Percentiles rank a stretch among this genome's conserved stretches.
Evolutionary conservation across 2,329 filamentous ascomycete species (phyloP).

Genomic region (Phaeosphaeriaceae sp.): DNA sequence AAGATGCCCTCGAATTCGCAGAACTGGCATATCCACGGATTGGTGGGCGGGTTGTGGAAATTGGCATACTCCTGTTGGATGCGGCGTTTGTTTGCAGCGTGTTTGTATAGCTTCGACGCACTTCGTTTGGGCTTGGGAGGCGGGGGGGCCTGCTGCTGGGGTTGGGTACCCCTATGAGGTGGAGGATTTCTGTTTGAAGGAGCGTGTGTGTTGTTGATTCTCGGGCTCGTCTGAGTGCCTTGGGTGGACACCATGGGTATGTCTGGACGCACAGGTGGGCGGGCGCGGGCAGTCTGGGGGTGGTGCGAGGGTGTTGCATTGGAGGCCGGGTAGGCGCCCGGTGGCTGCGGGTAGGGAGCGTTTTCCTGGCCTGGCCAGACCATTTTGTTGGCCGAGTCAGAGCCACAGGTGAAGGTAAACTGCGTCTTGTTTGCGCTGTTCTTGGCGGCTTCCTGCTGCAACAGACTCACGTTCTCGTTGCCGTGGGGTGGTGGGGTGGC

Average conservation of each 20-base stretch:
- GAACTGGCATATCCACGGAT: constrained; percentile 96
- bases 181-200: constrained; percentile 35
- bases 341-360: constrained; percentile 45
- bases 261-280: constrained; percentile 39
- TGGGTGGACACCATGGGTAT: constrained; percentile 57
- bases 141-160: constrained; percentile 54
- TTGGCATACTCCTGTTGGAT: constrained; percentile 79
- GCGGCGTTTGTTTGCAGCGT: constrained; percentile 78
- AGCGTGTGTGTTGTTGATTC: constrained; percentile 50
- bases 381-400: constrained; percentile 80
- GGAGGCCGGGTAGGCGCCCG: constrained; percentile 42
- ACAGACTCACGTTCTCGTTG: constrained; percentile 78
- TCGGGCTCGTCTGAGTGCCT: constrained; percentile 63
- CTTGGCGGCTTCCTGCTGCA: constrained; percentile 71
- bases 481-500: constrained; percentile 60
- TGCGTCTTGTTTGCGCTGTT: constrained; percentile 78
- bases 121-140: constrained; percentile 68
- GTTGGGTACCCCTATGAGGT: constrained; percentile 46
- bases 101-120: constrained; percentile 72
- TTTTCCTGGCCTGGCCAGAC: constrained; percentile 72
- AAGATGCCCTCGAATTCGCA: constrained; percentile 98
- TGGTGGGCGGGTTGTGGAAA: constrained; percentile 76
- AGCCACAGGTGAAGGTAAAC: constrained; percentile 96
- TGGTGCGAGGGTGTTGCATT: constrained; percentile 25
- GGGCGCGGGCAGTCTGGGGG: constrained; percentile 30